A percentile compares a stretch with the other conserved stretches of the same genome.
Conservation (phyloP, 305 asterid genomes). For the Euphrasia arctica region DNA sequence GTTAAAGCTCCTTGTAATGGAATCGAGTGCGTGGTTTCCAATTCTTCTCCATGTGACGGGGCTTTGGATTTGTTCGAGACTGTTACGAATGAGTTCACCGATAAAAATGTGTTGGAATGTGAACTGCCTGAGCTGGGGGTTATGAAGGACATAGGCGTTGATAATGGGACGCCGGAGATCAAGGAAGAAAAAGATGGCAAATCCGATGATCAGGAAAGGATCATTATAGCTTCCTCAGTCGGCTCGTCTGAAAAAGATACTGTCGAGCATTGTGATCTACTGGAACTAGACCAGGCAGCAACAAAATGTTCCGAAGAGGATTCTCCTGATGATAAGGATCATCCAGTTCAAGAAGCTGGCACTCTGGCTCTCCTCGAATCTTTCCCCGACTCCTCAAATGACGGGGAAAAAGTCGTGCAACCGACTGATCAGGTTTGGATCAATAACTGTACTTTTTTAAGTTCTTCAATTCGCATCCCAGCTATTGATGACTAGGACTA, state of each 20-base stretch:
- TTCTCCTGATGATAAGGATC: too few species aligned
- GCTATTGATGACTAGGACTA: neutral
- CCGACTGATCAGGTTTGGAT: constrained; percentile 28
- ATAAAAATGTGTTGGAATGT: constrained; percentile 43
- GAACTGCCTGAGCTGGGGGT: constrained; percentile 28
- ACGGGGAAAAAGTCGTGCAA: constrained; percentile 2
- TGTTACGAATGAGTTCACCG: constrained; percentile 30
- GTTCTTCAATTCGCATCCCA: constrained; percentile 15
- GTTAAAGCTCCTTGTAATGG: constrained; percentile 18
- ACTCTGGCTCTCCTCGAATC: constrained; percentile 26
- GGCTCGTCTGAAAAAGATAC: constrained; percentile 25
- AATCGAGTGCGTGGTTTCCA: constrained; percentile 26
- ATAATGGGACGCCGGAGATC: constrained; percentile 47
- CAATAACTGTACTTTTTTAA: constrained; percentile 8
- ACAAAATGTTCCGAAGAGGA: constrained; percentile 12
- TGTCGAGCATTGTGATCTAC: neutral
- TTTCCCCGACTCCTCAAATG: constrained; percentile 4
- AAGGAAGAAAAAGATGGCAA: constrained; percentile 27
- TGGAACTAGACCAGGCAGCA: neutral
- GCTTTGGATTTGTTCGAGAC: constrained; percentile 26
- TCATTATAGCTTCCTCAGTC: constrained; percentile 24
- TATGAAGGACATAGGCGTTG: constrained; percentile 60
- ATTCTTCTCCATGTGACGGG: constrained; percentile 20
- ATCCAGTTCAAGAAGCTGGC: constrained; percentile 1
- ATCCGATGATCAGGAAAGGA: constrained; percentile 27